These are phyloP conservation scores for Buxus sempervirens DNA, from an alignment of 164 flowering plant genomes.

Conservation along the genomic window DNA sequence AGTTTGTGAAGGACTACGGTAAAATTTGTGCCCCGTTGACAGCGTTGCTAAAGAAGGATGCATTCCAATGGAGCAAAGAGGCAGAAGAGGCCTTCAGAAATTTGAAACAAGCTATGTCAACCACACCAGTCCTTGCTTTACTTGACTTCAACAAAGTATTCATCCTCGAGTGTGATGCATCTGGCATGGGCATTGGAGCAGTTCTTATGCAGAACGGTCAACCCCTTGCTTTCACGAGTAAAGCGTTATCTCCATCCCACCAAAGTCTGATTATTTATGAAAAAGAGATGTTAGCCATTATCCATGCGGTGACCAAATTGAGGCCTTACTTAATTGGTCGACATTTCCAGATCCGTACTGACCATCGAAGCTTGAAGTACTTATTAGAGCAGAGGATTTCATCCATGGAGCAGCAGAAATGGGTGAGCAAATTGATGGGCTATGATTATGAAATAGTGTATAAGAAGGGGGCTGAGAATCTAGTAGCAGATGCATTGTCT, in stretches of 20 bases:
- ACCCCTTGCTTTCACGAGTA: not conserved
- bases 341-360: not conserved
- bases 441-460: not conserved
- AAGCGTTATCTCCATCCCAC: not conserved
- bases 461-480: not conserved
- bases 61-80: not conserved
- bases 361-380: not conserved
- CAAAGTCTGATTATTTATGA: not conserved
- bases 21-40: not conserved
- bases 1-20: not conserved
- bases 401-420: not conserved
- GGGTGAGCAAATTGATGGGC: not conserved
- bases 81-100: not conserved
- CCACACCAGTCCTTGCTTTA: not conserved
- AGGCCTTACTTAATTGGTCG: not conserved
- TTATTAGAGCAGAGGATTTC: no score
- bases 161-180: not conserved
- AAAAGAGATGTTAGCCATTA: not conserved
- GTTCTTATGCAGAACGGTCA: not conserved
- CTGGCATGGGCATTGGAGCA: not conserved
- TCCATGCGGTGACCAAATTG: not conserved
- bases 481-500: not conserved
- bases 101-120: not conserved
- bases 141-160: not conserved
- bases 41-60: not conserved